A percentile compares a stretch with the other conserved stretches of the same genome.
Evolutionary conservation across 352 stramenopile genomes (phyloP).

Genomic region (Phytopythium mirpurense): DNA sequence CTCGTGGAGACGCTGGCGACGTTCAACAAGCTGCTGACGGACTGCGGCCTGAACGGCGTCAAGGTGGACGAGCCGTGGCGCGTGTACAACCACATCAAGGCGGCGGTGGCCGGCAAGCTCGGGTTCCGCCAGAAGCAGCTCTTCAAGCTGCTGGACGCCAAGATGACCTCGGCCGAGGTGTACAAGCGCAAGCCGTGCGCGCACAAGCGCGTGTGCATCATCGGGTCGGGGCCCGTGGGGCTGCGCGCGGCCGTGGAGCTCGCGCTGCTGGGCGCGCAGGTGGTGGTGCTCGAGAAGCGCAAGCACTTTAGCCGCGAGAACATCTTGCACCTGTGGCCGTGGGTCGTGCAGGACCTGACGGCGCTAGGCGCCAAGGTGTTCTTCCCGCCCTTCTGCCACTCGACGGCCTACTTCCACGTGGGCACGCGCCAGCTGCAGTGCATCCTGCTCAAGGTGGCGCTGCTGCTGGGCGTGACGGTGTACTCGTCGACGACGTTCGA

Average conservation of each 20-base stretch:
- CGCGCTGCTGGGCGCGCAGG: conserved; percentile 59
- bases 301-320: conserved; percentile 80
- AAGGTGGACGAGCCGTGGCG: conserved; percentile 44
- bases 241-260: conserved; percentile 71
- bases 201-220: conserved; percentile 67
- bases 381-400: conserved; percentile 78
- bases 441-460: conserved; percentile 77
- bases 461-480: conserved; percentile 66
- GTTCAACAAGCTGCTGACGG: conserved; percentile 48
- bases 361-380: conserved; percentile 78
- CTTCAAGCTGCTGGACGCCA: conserved; percentile 64
- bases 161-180: conserved; percentile 39
- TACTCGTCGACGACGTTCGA: conserved; percentile 64
- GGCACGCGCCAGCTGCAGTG: conserved; percentile 82
- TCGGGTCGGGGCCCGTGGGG: conserved; percentile 70
- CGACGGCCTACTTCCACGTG: conserved; percentile 80
- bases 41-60: conserved; percentile 48
- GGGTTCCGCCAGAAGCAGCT: conserved; percentile 74
- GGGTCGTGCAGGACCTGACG: conserved; percentile 80
- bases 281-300: conserved; percentile 79
- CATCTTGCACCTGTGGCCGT: conserved; percentile 81
- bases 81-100: conserved; percentile 69
- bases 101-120: conserved; percentile 45
- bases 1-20: conserved; percentile 44
- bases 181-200: conserved; percentile 56